phyloP scores from a whole-genome alignment of 495 filamentous ascomycete species.

The Aspergillus indologenus region DNA sequence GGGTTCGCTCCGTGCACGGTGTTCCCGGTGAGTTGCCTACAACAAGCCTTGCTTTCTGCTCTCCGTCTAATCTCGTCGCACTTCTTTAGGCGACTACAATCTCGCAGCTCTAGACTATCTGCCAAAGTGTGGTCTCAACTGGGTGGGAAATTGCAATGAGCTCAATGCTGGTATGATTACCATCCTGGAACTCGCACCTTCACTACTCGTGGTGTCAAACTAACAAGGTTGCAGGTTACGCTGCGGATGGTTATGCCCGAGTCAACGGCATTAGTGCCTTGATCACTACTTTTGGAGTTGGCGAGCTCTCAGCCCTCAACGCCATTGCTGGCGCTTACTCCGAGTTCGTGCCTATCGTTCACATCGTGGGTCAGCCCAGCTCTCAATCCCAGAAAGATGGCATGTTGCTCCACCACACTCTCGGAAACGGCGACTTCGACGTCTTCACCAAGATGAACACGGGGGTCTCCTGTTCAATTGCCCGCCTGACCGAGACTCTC shows the following conservation, averaged over 20 bases:
- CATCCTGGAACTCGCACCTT: not conserved
- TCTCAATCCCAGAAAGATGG: conserved; percentile 50
- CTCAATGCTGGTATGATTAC: conserved; percentile 56
- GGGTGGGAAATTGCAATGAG: conserved; percentile 71
- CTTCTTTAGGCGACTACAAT: conserved; percentile 40
- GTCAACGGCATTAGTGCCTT: conserved; percentile 63
- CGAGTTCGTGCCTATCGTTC: conserved; percentile 60
- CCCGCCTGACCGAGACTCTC: conserved; percentile 63
- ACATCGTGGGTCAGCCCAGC: conserved; percentile 62
- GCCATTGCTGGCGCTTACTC: conserved; percentile 64
- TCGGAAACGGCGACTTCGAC: conserved; percentile 86
- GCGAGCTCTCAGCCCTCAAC: conserved; percentile 67
- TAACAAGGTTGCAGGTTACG: conserved; percentile 51
- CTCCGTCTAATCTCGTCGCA: not conserved
- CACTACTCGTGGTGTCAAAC: not conserved
- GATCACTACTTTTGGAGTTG: conserved; percentile 68
- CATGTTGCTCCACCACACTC: conserved; percentile 83
- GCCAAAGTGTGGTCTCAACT: conserved; percentile 53
- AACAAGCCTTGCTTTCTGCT: not conserved
- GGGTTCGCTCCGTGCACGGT: conserved; percentile 60
- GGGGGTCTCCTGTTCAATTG: conserved; percentile 66
- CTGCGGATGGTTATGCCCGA: conserved; percentile 69
- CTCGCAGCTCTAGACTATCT: conserved; percentile 61
- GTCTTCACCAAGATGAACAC: conserved; percentile 79
- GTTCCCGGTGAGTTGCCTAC: conserved; percentile 51